These are phyloP conservation scores for Croton setiger DNA, from an alignment of 441 rosid genomes.

Conservation along the genomic window DNA sequence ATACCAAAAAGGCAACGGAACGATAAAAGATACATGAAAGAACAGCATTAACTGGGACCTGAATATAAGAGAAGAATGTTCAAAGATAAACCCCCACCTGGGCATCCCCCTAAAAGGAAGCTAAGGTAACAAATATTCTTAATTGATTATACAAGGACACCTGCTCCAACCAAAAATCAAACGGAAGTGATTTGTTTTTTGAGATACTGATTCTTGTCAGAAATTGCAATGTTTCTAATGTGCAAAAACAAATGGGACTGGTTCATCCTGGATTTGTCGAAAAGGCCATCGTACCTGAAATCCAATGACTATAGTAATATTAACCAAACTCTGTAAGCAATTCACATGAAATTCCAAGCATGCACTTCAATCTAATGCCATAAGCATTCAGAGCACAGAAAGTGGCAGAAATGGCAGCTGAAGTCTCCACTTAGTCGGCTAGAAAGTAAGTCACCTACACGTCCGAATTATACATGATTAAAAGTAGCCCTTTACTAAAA, in stretches of 20 bases:
- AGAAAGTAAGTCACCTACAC: constrained; percentile 21
- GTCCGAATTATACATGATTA: constrained; percentile 9
- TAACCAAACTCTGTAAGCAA: not conserved
- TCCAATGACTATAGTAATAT: not conserved
- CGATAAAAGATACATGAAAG: not conserved
- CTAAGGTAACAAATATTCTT: not conserved
- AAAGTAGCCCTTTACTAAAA: not conserved
- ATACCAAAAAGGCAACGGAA: not conserved
- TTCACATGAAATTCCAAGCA: not conserved
- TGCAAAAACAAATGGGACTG: not conserved
- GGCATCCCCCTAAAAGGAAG: no score
- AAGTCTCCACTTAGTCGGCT: constrained; percentile 4
- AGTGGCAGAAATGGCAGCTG: constrained; percentile 5
- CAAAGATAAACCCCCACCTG: not conserved
- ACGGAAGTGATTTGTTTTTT: not conserved
- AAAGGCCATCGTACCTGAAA: not conserved
- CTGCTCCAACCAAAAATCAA: not conserved
- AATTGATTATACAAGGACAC: not conserved
- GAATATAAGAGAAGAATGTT: not conserved
- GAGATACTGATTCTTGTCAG: not conserved
- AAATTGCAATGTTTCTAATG: not conserved
- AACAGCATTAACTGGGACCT: not conserved
- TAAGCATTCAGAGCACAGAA: not conserved
- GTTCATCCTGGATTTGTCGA: not conserved
- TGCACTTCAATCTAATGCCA: constrained; percentile 1